A percentile compares a stretch with the other conserved stretches of the same genome.
These are phyloP conservation scores for Angophora floribunda DNA, from an alignment of 345 rosid genomes.

Conservation along the genomic window DNA sequence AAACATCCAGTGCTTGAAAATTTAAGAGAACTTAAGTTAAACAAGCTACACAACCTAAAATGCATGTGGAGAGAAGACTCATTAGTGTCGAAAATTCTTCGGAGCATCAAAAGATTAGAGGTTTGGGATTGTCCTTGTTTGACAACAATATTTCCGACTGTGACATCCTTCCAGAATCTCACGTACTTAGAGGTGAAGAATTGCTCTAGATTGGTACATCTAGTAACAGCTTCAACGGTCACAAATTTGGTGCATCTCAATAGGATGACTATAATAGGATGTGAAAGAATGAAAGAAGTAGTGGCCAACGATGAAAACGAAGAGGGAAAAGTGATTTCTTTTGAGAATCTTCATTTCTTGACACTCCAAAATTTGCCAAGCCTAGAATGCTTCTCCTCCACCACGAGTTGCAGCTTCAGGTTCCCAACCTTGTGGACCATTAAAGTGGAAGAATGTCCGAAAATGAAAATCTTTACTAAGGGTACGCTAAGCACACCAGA, in stretches of 20 bases:
- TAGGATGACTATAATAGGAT: too few species aligned
- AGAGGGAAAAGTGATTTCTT: background rate
- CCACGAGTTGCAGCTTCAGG: background rate
- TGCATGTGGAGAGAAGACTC: background rate
- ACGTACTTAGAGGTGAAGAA: accelerated
- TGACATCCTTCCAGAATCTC: background rate
- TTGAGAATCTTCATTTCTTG: accelerated
- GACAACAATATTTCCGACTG: background rate
- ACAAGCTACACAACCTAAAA: background rate
- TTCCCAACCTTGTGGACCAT: accelerated
- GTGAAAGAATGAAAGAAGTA: background rate
- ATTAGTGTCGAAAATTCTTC: background rate
- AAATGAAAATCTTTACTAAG: background rate
- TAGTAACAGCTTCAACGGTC: accelerated
- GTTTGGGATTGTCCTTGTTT: background rate
- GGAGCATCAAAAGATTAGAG: accelerated
- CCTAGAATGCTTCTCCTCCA: background rate
- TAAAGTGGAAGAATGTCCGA: accelerated
- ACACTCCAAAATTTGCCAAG: background rate
- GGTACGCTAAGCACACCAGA: accelerated
- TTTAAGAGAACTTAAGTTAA: background rate
- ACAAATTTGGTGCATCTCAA: background rate
- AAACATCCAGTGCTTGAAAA: background rate
- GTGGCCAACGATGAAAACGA: accelerated
- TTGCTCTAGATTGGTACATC: background rate